Base-by-base conservation (phyloP, 1,284 basidiomycete genomes). In the Tremellales sp. region DNA sequence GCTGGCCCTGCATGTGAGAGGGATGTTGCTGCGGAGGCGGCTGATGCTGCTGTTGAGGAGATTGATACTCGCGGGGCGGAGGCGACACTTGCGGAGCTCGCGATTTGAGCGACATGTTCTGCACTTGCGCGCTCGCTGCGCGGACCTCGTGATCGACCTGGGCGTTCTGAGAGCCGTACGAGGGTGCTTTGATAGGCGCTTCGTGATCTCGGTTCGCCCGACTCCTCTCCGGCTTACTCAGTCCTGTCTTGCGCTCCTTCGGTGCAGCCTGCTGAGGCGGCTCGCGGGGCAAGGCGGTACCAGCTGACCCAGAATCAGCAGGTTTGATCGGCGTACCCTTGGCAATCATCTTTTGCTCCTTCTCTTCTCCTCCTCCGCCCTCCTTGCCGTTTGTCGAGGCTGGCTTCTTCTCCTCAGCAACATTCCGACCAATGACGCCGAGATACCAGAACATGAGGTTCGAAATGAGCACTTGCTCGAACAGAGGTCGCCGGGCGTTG, bases 401-500 rank as follows among this genome's bases (percentile, higher is more conserved):
- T 42, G 74, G 80, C 49, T 75, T 75, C 47, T 74, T 70, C 53
- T 76, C 75, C 43, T 74, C 68, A 19, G 70, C 62, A 65, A 83
- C 56, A 48, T 76, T 70, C 27, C 79, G 91, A 71, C 97, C 97
- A 75, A 98, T 96, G 57, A 98, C 83, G n/a, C 90, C 89, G 35
- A 98, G 80, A 71, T 98, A 98, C 94, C 94, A 98, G 79, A 98
- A 98, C 93, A 97, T 98, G 60, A 98, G 79, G 72, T 98, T 98
- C 64, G 91, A 96, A 73, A 98, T 98, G 54, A 98, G 77, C 44
- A 99, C 94, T 73, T 99, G 94, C 76, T 99, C 96, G 65, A 96
- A 97, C 15, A 99, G 79, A 17, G 96, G 92, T 39, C 94, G 80
- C 46, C 96, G 81, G 10, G 94, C 93, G 72, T 98, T 97, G 22